Evolutionary conservation across 2,329 filamentous ascomycete species (phyloP).

Genomic region (Trichoderma sp.): DNA sequence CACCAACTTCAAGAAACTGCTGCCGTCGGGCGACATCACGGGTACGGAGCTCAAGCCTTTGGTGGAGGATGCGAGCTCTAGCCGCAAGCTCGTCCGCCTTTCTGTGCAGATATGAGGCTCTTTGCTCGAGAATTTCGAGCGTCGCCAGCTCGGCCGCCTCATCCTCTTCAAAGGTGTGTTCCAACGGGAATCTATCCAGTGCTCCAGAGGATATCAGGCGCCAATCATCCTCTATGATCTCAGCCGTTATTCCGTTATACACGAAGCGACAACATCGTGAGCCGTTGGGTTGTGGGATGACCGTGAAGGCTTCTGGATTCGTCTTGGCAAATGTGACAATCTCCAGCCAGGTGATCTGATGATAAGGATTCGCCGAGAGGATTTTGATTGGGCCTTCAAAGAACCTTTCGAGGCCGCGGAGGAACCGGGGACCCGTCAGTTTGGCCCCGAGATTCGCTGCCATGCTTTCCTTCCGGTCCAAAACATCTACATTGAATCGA

Average conservation of each 20-base stretch:
- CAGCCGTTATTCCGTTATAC: conserved; percentile 75
- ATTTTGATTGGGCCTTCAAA: conserved; percentile 74
- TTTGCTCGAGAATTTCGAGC: conserved; percentile 77
- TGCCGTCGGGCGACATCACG: conserved; percentile 32
- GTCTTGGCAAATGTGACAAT: conserved; percentile 80
- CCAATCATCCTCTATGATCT: conserved; percentile 87
- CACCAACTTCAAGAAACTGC: conserved; percentile 27
- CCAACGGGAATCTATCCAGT: conserved; percentile 73
- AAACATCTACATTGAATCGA: conserved; percentile 52
- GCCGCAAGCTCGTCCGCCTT: conserved; percentile 70
- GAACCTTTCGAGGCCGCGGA: conserved; percentile 81
- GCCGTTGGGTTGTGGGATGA: conserved; percentile 67
- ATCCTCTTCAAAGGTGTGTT: conserved; percentile 78
- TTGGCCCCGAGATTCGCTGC: conserved; percentile 82
- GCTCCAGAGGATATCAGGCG: conserved; percentile 79
- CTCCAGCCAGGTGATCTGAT: conserved; percentile 75
- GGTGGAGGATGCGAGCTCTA: conserved; percentile 71
- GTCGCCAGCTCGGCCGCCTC: conserved; percentile 82
- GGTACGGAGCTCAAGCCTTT: conserved; percentile 54
- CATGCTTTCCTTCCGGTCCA: conserved; percentile 82
- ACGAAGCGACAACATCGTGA: conserved; percentile 75
- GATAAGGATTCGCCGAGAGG: conserved; percentile 54
- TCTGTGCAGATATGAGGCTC: conserved; percentile 72
- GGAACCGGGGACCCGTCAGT: conserved; percentile 74
- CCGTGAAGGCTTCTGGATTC: conserved; percentile 73